Evolutionary conservation across 148 eudicot genomes (phyloP), one percentile per base, ranked within the genome.

Genomic region (Cornus controversa): DNA sequence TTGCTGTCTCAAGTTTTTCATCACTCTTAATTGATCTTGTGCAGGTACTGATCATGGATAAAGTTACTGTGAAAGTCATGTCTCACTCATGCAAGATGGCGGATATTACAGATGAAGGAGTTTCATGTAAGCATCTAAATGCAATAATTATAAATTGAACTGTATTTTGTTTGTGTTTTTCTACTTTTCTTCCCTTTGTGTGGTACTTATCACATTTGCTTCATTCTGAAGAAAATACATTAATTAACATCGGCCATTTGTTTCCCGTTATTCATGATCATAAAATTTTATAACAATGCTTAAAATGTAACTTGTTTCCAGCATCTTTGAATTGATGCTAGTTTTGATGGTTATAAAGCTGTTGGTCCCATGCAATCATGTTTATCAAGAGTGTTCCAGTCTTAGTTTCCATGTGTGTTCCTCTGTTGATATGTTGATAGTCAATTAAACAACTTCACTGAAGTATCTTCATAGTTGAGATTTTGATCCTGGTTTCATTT

Each of bases 41-140:
- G 25, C 81, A 96, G 99, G 99, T 96, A 77, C 87, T 96, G 66
- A 96, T 96, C 82, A 96, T 96, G 99, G 99, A 96, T 85, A 96
- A 92, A 86, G 91, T 96, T 42, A 96, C 99, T 45, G 92, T 93
- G 71, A 96, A 87, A 87, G 97, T 96, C 71, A 93, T 96, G 99
- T 96, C 99, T 50, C 83, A 82, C 70, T 89, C 99, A 67, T 96
- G 99, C 90, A 93, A 93, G 83, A 96, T 96, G 99, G 90, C 99
- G 29, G 99, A 96, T 87, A 93, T 96, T 81, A 93, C 98, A 23
- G 99, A 93, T 79, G 89, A 96, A 72, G 99, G 98, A 74, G 90
- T 96, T 78, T 93, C 99, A 77, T 84, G 99, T 96, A 80, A 87
- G 98, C 73, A 73, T 82, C n/a, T 37, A 31, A 20, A 65, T 34